Conservation (phyloP, 129 eudicot species). For the Tagetes patula region DNA sequence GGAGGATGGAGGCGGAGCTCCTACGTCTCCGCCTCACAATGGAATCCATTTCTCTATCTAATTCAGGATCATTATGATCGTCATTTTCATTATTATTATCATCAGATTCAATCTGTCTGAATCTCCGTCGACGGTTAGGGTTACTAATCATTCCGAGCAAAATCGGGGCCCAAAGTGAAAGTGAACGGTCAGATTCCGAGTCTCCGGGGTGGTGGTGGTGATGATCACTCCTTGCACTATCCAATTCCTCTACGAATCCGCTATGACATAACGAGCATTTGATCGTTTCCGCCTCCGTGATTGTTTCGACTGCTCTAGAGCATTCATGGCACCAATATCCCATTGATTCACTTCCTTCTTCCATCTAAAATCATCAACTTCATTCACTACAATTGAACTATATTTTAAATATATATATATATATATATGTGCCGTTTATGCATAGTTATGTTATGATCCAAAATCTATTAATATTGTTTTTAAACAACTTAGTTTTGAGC, state of each 20-base stretch:
- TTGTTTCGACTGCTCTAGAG: slow-evolving; percentile 44
- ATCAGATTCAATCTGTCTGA: slow-evolving; percentile 41
- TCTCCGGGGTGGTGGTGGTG: slow-evolving; percentile 33
- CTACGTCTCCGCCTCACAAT: slow-evolving; percentile 44
- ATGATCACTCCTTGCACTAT: slow-evolving; percentile 28
- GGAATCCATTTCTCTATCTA: slow-evolving; percentile 49
- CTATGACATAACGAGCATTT: slow-evolving; percentile 59
- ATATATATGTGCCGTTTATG: no score
- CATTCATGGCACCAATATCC: slow-evolving; percentile 68
- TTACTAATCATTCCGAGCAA: slow-evolving; percentile 68
- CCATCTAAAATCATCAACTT: slow-evolving; percentile 36
- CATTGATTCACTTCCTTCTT: slow-evolving; percentile 45
- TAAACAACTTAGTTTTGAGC: no score
- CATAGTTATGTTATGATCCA: no score
- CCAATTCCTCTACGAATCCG: slow-evolving; percentile 64
- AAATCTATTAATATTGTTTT: no score
- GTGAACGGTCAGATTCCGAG: slow-evolving; percentile 55
- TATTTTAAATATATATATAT: no score
- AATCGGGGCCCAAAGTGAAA: slow-evolving; percentile 75
- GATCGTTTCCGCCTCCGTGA: slow-evolving; percentile 45
- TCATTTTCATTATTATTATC: slow-evolving; percentile 23
- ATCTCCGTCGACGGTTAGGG: slow-evolving; percentile 48
- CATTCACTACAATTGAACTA: no score
- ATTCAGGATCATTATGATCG: slow-evolving; percentile 11
- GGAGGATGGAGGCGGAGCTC: slow-evolving; percentile 61